These are phyloP conservation scores for Citrus unshiu DNA, from an alignment of 345 rosid genomes.

Conservation along the genomic window DNA sequence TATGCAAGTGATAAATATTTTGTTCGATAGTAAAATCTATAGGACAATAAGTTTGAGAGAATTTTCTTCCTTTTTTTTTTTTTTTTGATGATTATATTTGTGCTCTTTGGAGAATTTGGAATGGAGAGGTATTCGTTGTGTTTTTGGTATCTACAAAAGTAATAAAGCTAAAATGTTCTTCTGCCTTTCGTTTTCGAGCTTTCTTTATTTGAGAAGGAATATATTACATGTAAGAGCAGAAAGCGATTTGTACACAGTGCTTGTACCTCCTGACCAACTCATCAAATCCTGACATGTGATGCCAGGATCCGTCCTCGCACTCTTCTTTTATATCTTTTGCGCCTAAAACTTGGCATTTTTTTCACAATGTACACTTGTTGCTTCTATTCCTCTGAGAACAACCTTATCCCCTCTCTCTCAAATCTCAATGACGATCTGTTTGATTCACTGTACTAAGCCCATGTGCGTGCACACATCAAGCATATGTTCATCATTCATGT, in stretches of 20 bases:
- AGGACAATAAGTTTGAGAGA: conserved; percentile 13
- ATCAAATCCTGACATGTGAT: conserved; percentile 20
- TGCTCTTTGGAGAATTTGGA: conserved; percentile 16
- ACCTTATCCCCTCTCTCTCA: not conserved
- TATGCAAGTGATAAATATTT: conserved; percentile 2
- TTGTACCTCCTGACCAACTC: conserved; percentile 11
- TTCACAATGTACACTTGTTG: not conserved
- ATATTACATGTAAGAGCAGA: not conserved
- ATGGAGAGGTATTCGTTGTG: conserved; percentile 24
- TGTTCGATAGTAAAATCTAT: not conserved
- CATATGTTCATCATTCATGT: too few relatives aligned
- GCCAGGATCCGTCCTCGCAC: conserved; percentile 47
- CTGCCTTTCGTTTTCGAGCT: conserved; percentile 1
- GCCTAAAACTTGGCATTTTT: conserved; percentile 33
- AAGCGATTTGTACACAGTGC: conserved; percentile 10
- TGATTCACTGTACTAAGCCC: too few relatives aligned
- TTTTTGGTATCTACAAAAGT: conserved; percentile 21
- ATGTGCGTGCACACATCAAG: too few relatives aligned
- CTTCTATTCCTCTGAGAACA: not conserved
- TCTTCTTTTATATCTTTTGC: conserved; percentile 8
- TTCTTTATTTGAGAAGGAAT: conserved; percentile 3
- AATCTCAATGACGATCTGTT: too few relatives aligned
- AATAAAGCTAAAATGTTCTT: conserved; percentile 19
- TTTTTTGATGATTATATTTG: too few relatives aligned
- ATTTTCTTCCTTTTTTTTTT: not conserved